Percentiles rank a stretch among this genome's conserved stretches.
Conservation (phyloP, 306 rosid genomes). For the Canavalia gladiata region DNA sequence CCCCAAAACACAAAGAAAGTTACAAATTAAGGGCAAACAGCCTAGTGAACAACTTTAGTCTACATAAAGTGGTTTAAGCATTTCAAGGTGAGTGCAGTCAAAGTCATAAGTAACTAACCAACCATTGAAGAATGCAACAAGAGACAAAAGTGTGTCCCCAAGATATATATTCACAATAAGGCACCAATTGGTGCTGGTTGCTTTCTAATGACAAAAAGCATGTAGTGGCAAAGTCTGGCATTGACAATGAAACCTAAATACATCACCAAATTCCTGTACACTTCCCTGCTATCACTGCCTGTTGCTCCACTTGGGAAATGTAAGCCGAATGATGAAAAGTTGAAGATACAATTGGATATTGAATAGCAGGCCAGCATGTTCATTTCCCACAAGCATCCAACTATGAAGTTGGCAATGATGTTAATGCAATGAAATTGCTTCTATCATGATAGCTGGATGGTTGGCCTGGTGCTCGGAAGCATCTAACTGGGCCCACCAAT, state of each 20-base stretch:
- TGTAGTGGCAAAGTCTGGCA: constrained; percentile 43
- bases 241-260: constrained; percentile 48
- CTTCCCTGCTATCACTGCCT: constrained; percentile 39
- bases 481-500: constrained; percentile 53
- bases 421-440: constrained; percentile 50
- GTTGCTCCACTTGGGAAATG: constrained; percentile 38
- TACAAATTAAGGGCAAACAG: background rate
- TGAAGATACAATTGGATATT: constrained; percentile 37
- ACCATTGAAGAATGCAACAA: constrained; percentile 36
- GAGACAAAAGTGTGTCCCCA: constrained; percentile 32
- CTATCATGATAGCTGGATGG: constrained; percentile 57
- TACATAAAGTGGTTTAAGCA: background rate
- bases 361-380: constrained; percentile 51
- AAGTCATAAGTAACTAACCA: constrained; percentile 33
- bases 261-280: constrained; percentile 46
- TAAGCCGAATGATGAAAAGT: constrained; percentile 28
- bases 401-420: constrained; percentile 57
- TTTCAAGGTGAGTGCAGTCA: background rate
- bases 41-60: background rate
- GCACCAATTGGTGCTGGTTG: constrained; percentile 27
- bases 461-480: constrained; percentile 49
- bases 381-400: constrained; percentile 53
- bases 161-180: background rate
- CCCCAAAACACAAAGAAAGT: constrained; percentile 8
- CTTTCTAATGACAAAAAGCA: constrained; percentile 39